Base-by-base conservation (phyloP, 73 alveolate genomes). In the Paramecium octaurelia region DNA sequence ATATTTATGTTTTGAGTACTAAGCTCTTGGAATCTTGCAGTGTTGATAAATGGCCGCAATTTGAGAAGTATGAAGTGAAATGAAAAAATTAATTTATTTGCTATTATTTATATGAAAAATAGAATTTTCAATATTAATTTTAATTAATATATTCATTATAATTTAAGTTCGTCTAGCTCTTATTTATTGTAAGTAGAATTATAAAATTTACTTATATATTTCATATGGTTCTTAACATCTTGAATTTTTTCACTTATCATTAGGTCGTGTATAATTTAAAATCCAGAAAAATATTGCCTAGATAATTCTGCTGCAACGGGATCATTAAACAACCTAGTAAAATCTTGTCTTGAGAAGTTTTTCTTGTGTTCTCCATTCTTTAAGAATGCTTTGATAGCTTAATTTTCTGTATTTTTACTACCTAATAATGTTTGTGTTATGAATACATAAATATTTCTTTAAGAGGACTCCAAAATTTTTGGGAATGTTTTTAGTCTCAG, bases 401-500 rank as follows among this genome's bases (percentile, higher is more conserved):
- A 46, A 46, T 80, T 80, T 8, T 80, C 70, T 10, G 18, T 43
- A 44, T 80, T 24, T 80, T 46, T 23, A 43, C 31, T 80, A 48
- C 76, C 91, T 80, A 42, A 6, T 3, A 20, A 80, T 16, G 10
- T 44, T 31, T 11, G 27, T 16, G 48, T 6, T 44, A 38, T 31
- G 43, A 80, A 48, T 44, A 48, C 75, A 44, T 48, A 80, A 80
- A 80, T 80, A 80, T 48, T 80, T 80, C 57, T 80, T 80, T 23
- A 80, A 10, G 3, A 80, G 14, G 27, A 80, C 91, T 44, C 91
- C 91, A n/a, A 80, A 80, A 48, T 80, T 80, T 46, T 80, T 80
- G 3, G 91, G 91, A 23, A 80, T 80, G 75, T 80, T 80, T 46
- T 80, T 80, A 11, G 91, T 80, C 29, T 80, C 91, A 12, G 91